Evolutionary conservation across 148 eudicot genomes (phyloP).

Genomic region (Amaranthus cruentus): DNA sequence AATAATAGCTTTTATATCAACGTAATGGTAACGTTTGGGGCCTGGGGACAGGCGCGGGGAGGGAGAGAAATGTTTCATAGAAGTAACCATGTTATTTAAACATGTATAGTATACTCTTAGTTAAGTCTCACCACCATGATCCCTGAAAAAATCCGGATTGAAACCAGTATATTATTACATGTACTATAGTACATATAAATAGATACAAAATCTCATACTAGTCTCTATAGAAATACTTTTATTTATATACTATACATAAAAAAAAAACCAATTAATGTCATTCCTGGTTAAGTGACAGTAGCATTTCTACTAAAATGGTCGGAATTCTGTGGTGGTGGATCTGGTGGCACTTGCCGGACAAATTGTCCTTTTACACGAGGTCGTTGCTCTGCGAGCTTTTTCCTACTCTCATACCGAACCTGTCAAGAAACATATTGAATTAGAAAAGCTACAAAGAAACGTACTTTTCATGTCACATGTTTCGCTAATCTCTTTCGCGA

Average conservation of each 20-base stretch:
- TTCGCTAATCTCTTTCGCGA: background rate
- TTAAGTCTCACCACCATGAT: background rate
- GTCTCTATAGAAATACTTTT: background rate
- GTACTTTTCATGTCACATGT: background rate
- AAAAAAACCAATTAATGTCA: constrained; percentile 1
- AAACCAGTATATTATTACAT: background rate
- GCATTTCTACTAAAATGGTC: constrained; percentile 27
- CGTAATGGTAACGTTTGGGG: too few species aligned
- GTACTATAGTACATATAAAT: background rate
- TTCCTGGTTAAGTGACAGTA: constrained; percentile 15
- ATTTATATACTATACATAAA: constrained; percentile 11
- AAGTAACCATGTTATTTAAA: background rate
- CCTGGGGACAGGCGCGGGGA: too few species aligned
- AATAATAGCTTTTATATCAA: too few species aligned
- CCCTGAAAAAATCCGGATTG: constrained; percentile 2
- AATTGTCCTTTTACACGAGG: constrained; percentile 98
- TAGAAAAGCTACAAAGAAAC: constrained; percentile 6
- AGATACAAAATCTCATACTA: background rate
- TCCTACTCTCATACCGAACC: constrained; percentile 92
- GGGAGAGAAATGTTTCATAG: too few species aligned
- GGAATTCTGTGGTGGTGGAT: constrained; percentile 37
- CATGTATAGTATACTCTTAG: background rate
- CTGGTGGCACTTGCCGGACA: constrained; percentile 68
- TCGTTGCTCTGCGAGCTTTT: constrained; percentile 89
- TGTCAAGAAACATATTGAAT: constrained; percentile 21